Evolutionary conservation across 208 protist genomes (phyloP).

Genomic region (Wallacemonas collosoma): DNA sequence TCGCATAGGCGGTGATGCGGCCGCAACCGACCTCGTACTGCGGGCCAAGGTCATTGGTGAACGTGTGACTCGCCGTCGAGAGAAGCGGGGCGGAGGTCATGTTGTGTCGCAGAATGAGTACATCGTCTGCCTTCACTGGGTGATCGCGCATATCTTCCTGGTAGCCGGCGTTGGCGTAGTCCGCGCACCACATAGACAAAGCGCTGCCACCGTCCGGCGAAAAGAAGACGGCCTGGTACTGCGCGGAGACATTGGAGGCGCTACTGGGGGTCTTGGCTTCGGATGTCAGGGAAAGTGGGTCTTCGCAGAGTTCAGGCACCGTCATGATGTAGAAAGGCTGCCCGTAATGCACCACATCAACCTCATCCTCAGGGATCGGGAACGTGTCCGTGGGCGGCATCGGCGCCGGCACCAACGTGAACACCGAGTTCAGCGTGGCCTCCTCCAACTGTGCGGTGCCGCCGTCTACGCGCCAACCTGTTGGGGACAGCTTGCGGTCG

Average conservation of each 20-base stretch:
- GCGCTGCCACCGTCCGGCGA: conserved; percentile 73
- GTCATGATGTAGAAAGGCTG: conserved; percentile 89
- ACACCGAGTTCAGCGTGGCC: conserved; percentile 69
- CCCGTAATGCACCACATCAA: conserved; percentile 88
- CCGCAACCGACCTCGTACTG: conserved; percentile 83
- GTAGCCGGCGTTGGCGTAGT: conserved; percentile 77
- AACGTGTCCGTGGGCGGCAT: conserved; percentile 72
- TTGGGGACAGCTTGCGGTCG: conserved; percentile 50
- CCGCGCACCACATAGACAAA: conserved; percentile 72
- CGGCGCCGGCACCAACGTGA: conserved; percentile 70
- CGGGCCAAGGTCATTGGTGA: conserved; percentile 85
- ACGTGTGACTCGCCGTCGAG: conserved; percentile 53
- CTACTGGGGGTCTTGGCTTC: conserved; percentile 62
- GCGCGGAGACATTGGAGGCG: conserved; percentile 64
- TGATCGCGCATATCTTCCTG: conserved; percentile 86
- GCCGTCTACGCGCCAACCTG: conserved; percentile 69
- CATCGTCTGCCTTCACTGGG: conserved; percentile 71
- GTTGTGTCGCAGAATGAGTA: conserved; percentile 77
- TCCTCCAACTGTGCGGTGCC: conserved; percentile 55
- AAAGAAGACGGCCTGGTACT: conserved; percentile 84
- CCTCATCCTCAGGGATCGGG: conserved; percentile 70
- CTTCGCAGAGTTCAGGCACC: conserved; percentile 61
- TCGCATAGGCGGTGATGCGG: conserved; percentile 38
- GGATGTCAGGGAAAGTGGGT: conserved; percentile 79
- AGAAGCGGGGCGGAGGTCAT: conserved; percentile 76